Conservation (phyloP, 306 rosid genomes). For the Pterocarpus santalinus region DNA sequence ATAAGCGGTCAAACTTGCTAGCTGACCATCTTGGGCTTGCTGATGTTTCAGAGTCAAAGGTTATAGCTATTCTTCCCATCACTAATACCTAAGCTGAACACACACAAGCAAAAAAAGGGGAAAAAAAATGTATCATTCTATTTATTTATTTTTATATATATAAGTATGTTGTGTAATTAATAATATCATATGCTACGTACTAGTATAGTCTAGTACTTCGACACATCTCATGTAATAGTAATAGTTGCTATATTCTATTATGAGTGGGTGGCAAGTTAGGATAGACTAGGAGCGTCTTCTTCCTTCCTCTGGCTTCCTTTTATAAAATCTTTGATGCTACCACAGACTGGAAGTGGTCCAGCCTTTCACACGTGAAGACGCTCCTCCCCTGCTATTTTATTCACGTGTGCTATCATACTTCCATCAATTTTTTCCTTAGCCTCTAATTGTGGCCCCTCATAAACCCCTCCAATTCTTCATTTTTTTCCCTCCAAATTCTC, state of each 20-base stretch:
- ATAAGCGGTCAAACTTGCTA: constrained; percentile 62
- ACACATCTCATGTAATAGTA: not conserved
- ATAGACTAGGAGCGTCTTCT: constrained; percentile 71
- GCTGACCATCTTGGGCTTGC: constrained; percentile 77
- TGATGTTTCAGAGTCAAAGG: constrained; percentile 69
- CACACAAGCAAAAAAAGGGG: not conserved
- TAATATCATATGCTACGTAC: constrained; percentile 36
- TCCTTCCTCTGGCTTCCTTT: constrained; percentile 36
- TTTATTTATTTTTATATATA: not conserved
- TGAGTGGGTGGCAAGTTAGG: constrained; percentile 73
- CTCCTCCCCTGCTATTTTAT: constrained; percentile 79
- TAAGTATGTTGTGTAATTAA: constrained; percentile 16
- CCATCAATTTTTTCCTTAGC: constrained; percentile 49
- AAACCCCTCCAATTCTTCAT: not conserved
- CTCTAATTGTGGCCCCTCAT: constrained; percentile 41
- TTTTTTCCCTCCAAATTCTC: constrained; percentile 31
- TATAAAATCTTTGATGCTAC: constrained; percentile 42
- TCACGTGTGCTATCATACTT: constrained; percentile 84
- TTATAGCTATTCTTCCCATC: constrained; percentile 52
- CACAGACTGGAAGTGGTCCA: constrained; percentile 72
- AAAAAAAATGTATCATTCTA: too few relatives aligned
- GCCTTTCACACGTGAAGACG: constrained; percentile 97
- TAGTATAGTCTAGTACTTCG: not conserved
- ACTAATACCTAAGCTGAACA: constrained; percentile 60
- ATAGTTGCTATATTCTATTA: constrained; percentile 21